These are phyloP conservation scores for Trichophyton verrucosum DNA, from an alignment of 2,329 filamentous ascomycete genomes.

Conservation along the genomic window DNA sequence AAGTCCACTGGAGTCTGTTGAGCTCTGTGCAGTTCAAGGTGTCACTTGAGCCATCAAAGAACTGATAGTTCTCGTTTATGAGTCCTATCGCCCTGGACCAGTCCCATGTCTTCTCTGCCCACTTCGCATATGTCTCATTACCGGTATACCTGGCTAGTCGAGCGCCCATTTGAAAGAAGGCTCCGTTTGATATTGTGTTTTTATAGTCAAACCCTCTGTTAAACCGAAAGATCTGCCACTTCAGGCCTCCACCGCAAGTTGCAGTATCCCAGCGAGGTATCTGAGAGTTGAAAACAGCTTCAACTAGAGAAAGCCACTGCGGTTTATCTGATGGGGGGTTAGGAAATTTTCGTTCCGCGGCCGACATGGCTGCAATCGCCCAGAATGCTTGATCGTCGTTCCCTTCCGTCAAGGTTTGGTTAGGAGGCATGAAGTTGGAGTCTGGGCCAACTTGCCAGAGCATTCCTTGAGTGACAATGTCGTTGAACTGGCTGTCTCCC, in stretches of 20 bases:
- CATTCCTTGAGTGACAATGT: constrained; percentile 49
- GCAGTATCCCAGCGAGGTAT: constrained; percentile 53
- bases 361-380: constrained; percentile 28
- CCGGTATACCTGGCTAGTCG: constrained; percentile 28
- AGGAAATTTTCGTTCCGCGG: constrained; percentile 27
- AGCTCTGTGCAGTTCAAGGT: constrained; percentile 48
- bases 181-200: constrained; percentile 42
- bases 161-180: constrained; percentile 40
- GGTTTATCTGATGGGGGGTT: constrained; percentile 35
- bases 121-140: constrained; percentile 28
- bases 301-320: constrained; percentile 60
- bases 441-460: constrained; percentile 55
- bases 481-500: constrained; percentile 58
- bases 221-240: constrained; percentile 63
- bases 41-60: constrained; percentile 42
- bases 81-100: constrained; percentile 33
- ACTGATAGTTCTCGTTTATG: constrained; percentile 33
- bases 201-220: constrained; percentile 41
- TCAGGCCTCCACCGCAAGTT: constrained; percentile 58
- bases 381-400: constrained; percentile 36
- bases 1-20: constrained; percentile 52
- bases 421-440: constrained; percentile 57
- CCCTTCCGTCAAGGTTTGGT: constrained; percentile 19
- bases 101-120: constrained; percentile 26
- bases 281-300: constrained; percentile 68